Evolutionary conservation across 495 filamentous ascomycete species (phyloP).

Genomic region (Oidiodendron maius): DNA sequence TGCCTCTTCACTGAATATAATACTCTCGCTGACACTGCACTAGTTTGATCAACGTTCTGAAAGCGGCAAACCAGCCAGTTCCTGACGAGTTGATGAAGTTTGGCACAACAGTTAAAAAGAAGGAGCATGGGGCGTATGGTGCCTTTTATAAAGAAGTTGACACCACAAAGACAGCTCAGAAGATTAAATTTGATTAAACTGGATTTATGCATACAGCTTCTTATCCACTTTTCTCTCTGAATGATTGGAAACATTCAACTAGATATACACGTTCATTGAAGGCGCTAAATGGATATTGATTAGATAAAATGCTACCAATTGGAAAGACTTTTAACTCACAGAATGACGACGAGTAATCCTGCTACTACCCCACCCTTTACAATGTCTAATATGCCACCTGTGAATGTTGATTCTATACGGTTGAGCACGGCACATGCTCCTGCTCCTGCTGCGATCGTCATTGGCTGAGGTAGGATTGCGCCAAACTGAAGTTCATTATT

Average conservation of each 20-base stretch:
- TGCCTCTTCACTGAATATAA: neutral
- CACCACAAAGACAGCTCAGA: constrained; percentile 74
- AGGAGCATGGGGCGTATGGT: constrained; percentile 87
- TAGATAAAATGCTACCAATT: neutral
- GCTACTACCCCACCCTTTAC: constrained; percentile 45
- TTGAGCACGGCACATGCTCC: constrained; percentile 14
- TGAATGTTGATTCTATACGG: constrained; percentile 16
- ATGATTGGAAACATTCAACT: constrained; percentile 11
- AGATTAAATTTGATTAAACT: constrained; percentile 83
- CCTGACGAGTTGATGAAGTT: constrained; percentile 86
- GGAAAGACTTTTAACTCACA: constrained; percentile 46
- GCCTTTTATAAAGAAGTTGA: constrained; percentile 85
- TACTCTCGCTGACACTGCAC: constrained; percentile 1
- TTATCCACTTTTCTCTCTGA: neutral
- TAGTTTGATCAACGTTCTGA: constrained; percentile 82
- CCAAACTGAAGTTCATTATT: constrained; percentile 25
- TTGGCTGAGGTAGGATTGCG: constrained; percentile 23
- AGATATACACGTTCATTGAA: constrained; percentile 16
- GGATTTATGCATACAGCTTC: neutral
- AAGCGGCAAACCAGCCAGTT: constrained; percentile 79
- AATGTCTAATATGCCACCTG: constrained; percentile 34
- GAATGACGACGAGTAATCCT: constrained; percentile 42
- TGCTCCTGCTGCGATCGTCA: constrained; percentile 12
- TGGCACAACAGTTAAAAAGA: constrained; percentile 98
- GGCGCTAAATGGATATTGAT: constrained; percentile 6